A percentile compares a stretch with the other conserved stretches of the same genome.
phyloP scores from a whole-genome alignment of 1,284 basidiomycete genomes.

The Sporisorium graminicola region DNA sequence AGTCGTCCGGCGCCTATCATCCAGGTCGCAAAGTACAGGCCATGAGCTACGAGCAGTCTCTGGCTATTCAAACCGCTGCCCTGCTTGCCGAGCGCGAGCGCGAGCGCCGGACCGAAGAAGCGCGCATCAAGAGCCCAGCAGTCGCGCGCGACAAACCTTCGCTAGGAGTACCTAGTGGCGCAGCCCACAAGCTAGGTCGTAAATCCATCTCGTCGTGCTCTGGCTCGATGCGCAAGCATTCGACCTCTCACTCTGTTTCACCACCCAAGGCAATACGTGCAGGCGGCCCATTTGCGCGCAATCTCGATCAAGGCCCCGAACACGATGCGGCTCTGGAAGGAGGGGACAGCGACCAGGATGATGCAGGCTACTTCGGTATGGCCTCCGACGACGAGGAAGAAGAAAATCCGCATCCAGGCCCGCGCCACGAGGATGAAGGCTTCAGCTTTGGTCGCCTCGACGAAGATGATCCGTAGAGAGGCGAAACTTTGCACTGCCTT shows the following conservation, averaged over 20 bases:
- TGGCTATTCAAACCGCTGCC: slow-evolving; percentile 48
- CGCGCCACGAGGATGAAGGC: slow-evolving; percentile 37
- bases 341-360: slow-evolving; percentile 41
- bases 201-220: slow-evolving; percentile 54
- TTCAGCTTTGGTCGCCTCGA: slow-evolving; percentile 40
- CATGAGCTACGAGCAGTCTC: slow-evolving; percentile 44
- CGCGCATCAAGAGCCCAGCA: slow-evolving; percentile 20
- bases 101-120: slow-evolving; percentile 35
- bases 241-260: slow-evolving; percentile 31
- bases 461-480: slow-evolving; percentile 23
- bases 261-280: slow-evolving; percentile 33
- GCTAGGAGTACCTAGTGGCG: slow-evolving; percentile 40
- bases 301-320: slow-evolving; percentile 31
- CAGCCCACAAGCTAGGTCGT: slow-evolving; percentile 44
- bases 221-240: slow-evolving; percentile 41
- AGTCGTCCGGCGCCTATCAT: slow-evolving; percentile 33
- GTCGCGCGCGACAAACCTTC: slow-evolving; percentile 33
- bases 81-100: slow-evolving; percentile 45
- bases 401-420: slow-evolving; percentile 30
- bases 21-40: slow-evolving; percentile 46
- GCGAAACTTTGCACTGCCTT: neutral
- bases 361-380: slow-evolving; percentile 16
- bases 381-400: slow-evolving; percentile 32
- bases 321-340: slow-evolving; percentile 42
- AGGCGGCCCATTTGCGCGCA: slow-evolving; percentile 39